Conservation (phyloP, 768 basidiomycete species). For the Lentinula lateritia region DNA sequence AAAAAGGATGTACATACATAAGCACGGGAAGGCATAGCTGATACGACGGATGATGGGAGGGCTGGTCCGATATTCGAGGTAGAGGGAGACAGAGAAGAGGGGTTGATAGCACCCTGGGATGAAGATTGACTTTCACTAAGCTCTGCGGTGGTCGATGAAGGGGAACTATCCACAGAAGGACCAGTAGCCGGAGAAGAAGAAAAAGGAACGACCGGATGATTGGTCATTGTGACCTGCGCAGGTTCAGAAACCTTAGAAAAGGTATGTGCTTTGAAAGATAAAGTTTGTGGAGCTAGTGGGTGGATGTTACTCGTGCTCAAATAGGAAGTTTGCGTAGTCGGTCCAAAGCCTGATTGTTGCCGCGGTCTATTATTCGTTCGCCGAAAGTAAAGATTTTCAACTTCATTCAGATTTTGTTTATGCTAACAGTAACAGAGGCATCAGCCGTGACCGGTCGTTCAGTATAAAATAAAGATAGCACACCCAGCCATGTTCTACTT, state of each 20-base stretch:
- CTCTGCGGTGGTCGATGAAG: not conserved
- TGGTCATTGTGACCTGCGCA: not conserved
- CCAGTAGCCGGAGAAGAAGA: slow-evolving; percentile 11
- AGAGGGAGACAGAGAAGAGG: not conserved
- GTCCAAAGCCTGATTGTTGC: slow-evolving; percentile 14
- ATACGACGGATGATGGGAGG: not conserved
- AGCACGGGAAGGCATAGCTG: not conserved
- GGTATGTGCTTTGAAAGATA: slow-evolving; percentile 7
- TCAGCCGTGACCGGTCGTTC: not conserved
- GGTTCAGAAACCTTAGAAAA: not conserved
- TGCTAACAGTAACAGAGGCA: slow-evolving; percentile 42
- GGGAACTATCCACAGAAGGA: not conserved
- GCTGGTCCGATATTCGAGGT: not conserved
- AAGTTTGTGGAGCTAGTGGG: slow-evolving; percentile 2
- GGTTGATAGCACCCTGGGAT: not conserved
- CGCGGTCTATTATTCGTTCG: slow-evolving; percentile 50
- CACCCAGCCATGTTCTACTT: slow-evolving; percentile 82
- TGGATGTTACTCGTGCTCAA: slow-evolving; percentile 7
- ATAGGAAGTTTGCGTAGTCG: not conserved
- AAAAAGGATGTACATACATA: not conserved
- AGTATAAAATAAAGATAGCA: slow-evolving; percentile 16
- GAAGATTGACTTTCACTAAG: not conserved
- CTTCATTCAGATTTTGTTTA: slow-evolving; percentile 75
- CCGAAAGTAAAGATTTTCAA: slow-evolving; percentile 78
- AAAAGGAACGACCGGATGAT: not conserved